Base-by-base conservation (phyloP, 345 rosid species). In the Bruguiera parviflora region DNA sequence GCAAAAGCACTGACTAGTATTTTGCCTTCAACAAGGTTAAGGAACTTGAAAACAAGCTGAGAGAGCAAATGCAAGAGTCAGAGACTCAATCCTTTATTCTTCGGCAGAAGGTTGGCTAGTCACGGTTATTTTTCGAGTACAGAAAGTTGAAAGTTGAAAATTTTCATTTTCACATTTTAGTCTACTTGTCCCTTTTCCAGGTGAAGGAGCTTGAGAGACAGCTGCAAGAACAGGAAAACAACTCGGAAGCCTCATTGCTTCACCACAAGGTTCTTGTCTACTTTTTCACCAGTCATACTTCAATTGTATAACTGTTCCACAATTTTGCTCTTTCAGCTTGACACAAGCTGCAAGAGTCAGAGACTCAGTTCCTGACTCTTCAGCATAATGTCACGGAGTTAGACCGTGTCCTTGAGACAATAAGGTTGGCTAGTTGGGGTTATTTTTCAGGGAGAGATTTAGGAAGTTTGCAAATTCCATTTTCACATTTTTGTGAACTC, bases 41-140 rank as follows among this genome's bases (percentile, higher is more conserved):
- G 76, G 89, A 87, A 62, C 89, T 92, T 22, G 99, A 91, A 75
- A 84, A 71, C 67, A 88, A 79, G 78, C 75, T 86, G 78, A 85
- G 82, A 82, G 89, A 84, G 83, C 84, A 85, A 78, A 75, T 61
- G 61, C 75, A 79, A 64, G 85, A 91, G 61, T 86, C 88, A 10
- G 89, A 88, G 24, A 77, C 77, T 32, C 67, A 72, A 70, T 78
- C 85, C 2, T 70, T 76, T 56, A 28, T 57, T 11, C 85, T 86
- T 43, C 49, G 5, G 75, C 78, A 82, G 24, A 86, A 89, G 92
- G 96, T 43, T 43, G 49, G 49, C 49, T 43, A 43, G 49, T 43
- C 49, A 3, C 10, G 27, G 18, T 55, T 53, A 0, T 10, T 29
- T 10, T 33, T 52, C 15, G 32, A 22, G 6, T 1, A 6, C 6